Evolutionary conservation across 768 basidiomycete species (phyloP).

Genomic region (Collybia mongolica): DNA sequence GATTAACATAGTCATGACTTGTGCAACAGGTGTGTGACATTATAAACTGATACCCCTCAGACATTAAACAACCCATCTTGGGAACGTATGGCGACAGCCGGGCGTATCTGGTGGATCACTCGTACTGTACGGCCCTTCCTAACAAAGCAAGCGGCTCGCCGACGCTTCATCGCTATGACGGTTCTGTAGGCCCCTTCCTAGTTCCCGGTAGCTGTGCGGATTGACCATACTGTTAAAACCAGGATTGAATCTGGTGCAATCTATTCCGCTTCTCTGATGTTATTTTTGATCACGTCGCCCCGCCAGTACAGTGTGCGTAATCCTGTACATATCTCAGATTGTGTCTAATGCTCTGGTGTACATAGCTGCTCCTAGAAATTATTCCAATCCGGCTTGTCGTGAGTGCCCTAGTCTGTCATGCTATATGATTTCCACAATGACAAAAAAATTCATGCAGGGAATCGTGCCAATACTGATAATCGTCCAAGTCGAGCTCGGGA

Average conservation of each 20-base stretch:
- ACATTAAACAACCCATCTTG: too few relatives aligned
- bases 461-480: slow-evolving; percentile 26
- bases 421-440: too few relatives aligned
- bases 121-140: neutral
- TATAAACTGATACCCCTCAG: neutral
- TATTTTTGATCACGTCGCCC: neutral
- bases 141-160: neutral
- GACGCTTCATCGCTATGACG: neutral
- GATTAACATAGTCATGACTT: slow-evolving; percentile 19
- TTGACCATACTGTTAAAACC: neutral
- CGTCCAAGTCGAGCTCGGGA: slow-evolving; percentile 20
- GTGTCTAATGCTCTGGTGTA: too few relatives aligned
- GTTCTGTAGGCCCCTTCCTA: neutral
- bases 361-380: too few relatives aligned
- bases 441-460: slow-evolving; percentile 10
- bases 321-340: too few relatives aligned
- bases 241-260: neutral
- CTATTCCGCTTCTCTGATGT: neutral
- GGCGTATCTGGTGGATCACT: slow-evolving; percentile 4
- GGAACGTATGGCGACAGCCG: neutral
- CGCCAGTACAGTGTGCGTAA: too few relatives aligned
- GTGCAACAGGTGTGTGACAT: slow-evolving; percentile 14
- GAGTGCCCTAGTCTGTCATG: too few relatives aligned
- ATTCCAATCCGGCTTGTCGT: too few relatives aligned
- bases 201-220: neutral